Percentiles rank a stretch among this genome's conserved stretches.
phyloP scores from a whole-genome alignment of 176 grass and related monocot species.

The Triticum dicoccoides region DNA sequence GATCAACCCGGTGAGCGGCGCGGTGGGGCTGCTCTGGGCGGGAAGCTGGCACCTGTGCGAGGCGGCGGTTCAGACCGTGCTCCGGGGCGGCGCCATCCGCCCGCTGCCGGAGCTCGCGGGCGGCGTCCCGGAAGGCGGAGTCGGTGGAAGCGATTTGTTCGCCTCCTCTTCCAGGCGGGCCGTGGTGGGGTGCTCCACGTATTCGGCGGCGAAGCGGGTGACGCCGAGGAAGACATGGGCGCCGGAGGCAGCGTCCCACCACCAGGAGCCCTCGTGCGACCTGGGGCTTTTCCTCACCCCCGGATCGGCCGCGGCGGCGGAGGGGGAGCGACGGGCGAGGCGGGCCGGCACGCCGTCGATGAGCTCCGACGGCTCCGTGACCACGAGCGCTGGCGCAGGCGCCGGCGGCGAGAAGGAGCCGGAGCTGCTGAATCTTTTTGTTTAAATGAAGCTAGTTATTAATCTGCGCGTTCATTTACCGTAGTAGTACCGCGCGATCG shows the following conservation, averaged over 20 bases:
- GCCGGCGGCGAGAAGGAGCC: slow-evolving; percentile 29
- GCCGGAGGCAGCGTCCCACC: not conserved
- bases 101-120: slow-evolving; percentile 50
- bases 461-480: not conserved
- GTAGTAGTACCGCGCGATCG: not conserved
- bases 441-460: slow-evolving; percentile 27
- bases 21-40: slow-evolving; percentile 68
- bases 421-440: slow-evolving; percentile 74
- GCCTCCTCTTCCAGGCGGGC: slow-evolving; percentile 16
- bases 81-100: slow-evolving; percentile 60
- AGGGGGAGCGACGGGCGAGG: slow-evolving; percentile 2
- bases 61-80: slow-evolving; percentile 77
- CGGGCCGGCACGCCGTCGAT: slow-evolving; percentile 66
- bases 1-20: slow-evolving; percentile 93
- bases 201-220: slow-evolving; percentile 45
- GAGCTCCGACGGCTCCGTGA: slow-evolving; percentile 81
- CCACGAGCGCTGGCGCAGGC: slow-evolving; percentile 23
- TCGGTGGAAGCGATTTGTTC: slow-evolving; percentile 10
- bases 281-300: slow-evolving; percentile 51
- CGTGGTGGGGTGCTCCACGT: slow-evolving; percentile 42
- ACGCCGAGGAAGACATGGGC: not conserved
- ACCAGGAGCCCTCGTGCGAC: slow-evolving; percentile 38
- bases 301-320: not conserved
- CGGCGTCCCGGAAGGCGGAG: not conserved
- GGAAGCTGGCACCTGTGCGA: slow-evolving; percentile 93